Conservation (phyloP, 164 flowering plant species). For the Berberis thunbergii region DNA sequence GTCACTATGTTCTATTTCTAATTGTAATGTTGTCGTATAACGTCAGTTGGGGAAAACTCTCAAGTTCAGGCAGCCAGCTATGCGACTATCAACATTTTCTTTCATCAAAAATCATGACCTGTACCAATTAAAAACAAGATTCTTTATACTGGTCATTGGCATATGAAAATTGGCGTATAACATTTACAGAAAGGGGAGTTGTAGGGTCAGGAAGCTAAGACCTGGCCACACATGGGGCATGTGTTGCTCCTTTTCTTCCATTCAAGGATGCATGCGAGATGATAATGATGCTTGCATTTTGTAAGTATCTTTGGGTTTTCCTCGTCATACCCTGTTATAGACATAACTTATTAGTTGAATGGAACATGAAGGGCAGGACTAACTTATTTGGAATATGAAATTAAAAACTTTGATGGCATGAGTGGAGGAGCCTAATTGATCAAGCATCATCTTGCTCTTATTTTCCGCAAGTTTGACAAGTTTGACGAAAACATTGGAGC, state of each 20-base stretch:
- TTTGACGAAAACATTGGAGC: no score
- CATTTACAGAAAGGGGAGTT: neutral
- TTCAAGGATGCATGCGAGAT: constrained; percentile 79
- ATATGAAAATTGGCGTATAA: neutral
- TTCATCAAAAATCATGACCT: no score
- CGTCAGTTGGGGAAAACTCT: no score
- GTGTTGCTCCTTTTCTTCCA: constrained; percentile 89
- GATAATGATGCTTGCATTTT: constrained; percentile 75
- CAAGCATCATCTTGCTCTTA: no score
- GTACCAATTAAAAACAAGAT: no score
- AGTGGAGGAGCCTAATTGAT: no score
- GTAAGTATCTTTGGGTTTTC: constrained; percentile 63
- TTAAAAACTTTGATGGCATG: neutral
- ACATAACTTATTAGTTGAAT: neutral
- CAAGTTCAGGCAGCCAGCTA: no score
- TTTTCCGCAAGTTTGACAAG: no score
- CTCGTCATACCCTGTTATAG: constrained; percentile 49
- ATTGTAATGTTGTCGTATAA: no score
- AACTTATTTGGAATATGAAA: neutral
- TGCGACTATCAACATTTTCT: no score
- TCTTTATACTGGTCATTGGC: no score
- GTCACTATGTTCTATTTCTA: no score
- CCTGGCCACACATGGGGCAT: constrained; percentile 86
- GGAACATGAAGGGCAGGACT: constrained; percentile 2
- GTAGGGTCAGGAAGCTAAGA: constrained; percentile 5